These are phyloP conservation scores for Candolleomyces aberdarensis DNA, from an alignment of 768 basidiomycete genomes.

Conservation along the genomic window DNA sequence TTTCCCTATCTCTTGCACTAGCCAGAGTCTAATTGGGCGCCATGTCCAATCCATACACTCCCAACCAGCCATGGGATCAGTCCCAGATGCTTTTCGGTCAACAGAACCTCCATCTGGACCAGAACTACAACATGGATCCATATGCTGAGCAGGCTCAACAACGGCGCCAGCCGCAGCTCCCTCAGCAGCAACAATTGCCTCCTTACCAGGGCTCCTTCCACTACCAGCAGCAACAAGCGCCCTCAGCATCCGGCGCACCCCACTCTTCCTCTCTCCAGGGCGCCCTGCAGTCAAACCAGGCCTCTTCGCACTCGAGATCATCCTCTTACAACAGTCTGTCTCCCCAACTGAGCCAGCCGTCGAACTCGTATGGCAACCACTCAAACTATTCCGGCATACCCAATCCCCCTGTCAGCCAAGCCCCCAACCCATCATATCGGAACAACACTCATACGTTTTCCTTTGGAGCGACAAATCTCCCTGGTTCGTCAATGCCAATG, in stretches of 20 bases:
- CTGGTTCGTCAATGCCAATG: background rate
- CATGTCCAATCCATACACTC: constrained; percentile 23
- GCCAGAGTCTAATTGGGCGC: background rate
- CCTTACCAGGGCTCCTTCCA: constrained; percentile 9
- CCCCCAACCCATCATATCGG: constrained; percentile 4
- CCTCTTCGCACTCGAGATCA: constrained; percentile 3
- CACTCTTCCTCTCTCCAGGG: constrained; percentile 18
- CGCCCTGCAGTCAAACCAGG: constrained; percentile 15
- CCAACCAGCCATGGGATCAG: constrained; percentile 24
- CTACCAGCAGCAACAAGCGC: constrained; percentile 10
- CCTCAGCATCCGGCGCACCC: background rate
- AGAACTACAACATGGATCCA: constrained; percentile 25
- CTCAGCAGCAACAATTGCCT: constrained; percentile 12
- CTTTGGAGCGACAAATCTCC: constrained; percentile 8
- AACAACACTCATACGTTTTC: constrained; percentile 7
- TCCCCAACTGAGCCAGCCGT: background rate
- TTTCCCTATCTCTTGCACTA: too few relatives aligned
- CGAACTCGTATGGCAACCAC: constrained; percentile 6
- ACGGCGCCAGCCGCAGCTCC: constrained; percentile 18
- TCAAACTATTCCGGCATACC: constrained; percentile 12
- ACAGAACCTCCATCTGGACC: constrained; percentile 33
- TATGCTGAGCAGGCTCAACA: constrained; percentile 7
- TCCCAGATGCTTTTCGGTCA: constrained; percentile 20
- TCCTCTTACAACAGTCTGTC: constrained; percentile 16
- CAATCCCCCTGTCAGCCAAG: constrained; percentile 10